These are phyloP conservation scores for Salix udensis DNA, from an alignment of 345 rosid species.

Conservation along the genomic window DNA sequence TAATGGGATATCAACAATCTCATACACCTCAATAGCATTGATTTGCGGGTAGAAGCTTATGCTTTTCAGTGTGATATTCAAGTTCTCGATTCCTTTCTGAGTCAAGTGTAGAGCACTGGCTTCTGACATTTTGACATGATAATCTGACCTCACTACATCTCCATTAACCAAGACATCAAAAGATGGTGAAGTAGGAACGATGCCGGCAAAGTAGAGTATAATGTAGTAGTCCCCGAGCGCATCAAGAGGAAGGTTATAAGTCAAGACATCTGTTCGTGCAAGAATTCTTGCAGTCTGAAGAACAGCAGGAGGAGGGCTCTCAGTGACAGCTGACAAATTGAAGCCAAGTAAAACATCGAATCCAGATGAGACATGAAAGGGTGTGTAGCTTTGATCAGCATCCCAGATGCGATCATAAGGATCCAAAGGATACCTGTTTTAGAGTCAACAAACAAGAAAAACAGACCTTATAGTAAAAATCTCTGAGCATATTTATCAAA, in stretches of 20 bases:
- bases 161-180: slow-evolving; percentile 60
- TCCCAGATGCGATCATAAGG: slow-evolving; percentile 89
- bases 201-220: slow-evolving; percentile 75
- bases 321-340: slow-evolving; percentile 38
- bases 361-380: slow-evolving; percentile 49
- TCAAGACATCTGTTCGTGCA: slow-evolving; percentile 46
- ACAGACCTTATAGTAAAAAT: neutral
- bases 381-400: slow-evolving; percentile 56
- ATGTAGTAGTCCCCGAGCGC: slow-evolving; percentile 52
- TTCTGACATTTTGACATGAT: slow-evolving; percentile 47
- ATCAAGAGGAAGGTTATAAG: slow-evolving; percentile 52
- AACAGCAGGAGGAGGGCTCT: slow-evolving; percentile 63
- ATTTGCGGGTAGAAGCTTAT: slow-evolving; percentile 58
- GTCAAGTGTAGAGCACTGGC: slow-evolving; percentile 47
- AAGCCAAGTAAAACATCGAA: slow-evolving; percentile 33
- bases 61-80: slow-evolving; percentile 63
- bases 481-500: neutral
- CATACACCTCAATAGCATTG: slow-evolving; percentile 68
- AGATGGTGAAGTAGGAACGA: slow-evolving; percentile 70
- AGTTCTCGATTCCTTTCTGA: slow-evolving; percentile 34
- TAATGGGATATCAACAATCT: slow-evolving; percentile 55
- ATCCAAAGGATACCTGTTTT: slow-evolving; percentile 71
- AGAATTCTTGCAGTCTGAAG: slow-evolving; percentile 75
- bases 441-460: neutral
- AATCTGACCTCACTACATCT: slow-evolving; percentile 42